phyloP scores from a whole-genome alignment of 2,329 filamentous ascomycete genomes.

The Blastomyces gilchristii region DNA sequence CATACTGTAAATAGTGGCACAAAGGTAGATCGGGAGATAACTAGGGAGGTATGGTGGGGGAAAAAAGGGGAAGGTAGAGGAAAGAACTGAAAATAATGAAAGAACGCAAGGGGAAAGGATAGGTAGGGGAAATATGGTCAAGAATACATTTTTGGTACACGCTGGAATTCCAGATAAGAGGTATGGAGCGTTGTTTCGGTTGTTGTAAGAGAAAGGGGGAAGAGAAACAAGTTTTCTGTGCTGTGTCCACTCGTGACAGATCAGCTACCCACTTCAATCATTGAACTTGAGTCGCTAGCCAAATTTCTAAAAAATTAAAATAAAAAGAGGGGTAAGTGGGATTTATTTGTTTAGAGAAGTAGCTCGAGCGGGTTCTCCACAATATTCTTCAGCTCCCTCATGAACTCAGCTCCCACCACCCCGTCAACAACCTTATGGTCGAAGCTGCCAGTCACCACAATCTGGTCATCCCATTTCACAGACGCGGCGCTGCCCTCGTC shows the following conservation, averaged over 20 bases:
- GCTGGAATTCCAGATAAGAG: background rate
- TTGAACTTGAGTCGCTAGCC: constrained; percentile 5
- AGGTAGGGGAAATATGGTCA: background rate
- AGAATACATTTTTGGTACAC: constrained; percentile 9
- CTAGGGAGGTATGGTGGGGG: background rate
- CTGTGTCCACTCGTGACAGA: background rate
- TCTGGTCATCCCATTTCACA: constrained; percentile 94
- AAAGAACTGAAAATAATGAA: background rate
- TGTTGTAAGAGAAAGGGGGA: background rate
- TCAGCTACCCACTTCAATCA: background rate
- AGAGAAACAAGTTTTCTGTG: background rate
- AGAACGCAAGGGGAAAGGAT: background rate
- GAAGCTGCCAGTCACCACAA: constrained; percentile 87
- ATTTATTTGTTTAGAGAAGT: constrained; percentile 55
- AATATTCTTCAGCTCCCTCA: constrained; percentile 92
- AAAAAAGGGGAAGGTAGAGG: background rate
- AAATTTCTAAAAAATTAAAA: constrained; percentile 4
- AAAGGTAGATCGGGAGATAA: background rate
- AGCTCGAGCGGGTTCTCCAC: constrained; percentile 95
- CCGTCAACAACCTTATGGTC: constrained; percentile 99
- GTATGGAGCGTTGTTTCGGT: background rate
- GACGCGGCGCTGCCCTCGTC: constrained; percentile 52
- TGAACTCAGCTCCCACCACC: constrained; percentile 91
- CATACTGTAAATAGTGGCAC: background rate
- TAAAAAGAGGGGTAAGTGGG: background rate